Conservation (phyloP, 768 basidiomycete species). For the Trametes gibbosa region DNA sequence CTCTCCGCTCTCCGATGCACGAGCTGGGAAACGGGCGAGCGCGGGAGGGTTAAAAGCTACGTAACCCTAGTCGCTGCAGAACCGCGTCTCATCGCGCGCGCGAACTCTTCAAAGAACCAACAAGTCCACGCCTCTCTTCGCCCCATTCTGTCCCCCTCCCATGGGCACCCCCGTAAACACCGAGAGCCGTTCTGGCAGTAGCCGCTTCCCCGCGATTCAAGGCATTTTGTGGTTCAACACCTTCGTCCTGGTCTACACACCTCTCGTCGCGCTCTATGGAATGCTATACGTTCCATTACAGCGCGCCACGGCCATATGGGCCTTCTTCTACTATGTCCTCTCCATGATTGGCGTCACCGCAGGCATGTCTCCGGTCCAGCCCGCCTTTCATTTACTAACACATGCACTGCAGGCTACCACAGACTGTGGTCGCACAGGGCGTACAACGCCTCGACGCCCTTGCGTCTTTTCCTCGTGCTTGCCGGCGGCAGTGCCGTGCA, state of each 20-base stretch:
- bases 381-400: not conserved
- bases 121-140: no score
- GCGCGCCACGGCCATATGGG: constrained; percentile 69
- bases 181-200: no score
- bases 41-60: no score
- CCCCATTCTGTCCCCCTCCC: no score
- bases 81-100: no score
- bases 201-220: not conserved
- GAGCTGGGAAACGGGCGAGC: no score
- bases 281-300: constrained; percentile 59
- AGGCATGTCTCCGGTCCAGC: not conserved
- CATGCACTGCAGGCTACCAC: constrained; percentile 67
- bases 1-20: no score
- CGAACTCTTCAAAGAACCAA: no score
- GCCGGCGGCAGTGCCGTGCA: constrained; percentile 91
- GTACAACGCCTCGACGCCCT: constrained; percentile 84
- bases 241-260: constrained; percentile 68
- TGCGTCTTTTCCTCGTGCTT: constrained; percentile 84
- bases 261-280: constrained; percentile 71
- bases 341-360: constrained; percentile 71
- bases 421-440: constrained; percentile 95
- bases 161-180: no score
- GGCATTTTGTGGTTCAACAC: constrained; percentile 80
- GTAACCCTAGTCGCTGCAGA: no score
- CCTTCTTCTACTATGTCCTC: constrained; percentile 66